Evolutionary conservation across 768 basidiomycete genomes (phyloP), one percentile per base, ranked within the genome.

Genomic region (Agaricus blazei): DNA sequence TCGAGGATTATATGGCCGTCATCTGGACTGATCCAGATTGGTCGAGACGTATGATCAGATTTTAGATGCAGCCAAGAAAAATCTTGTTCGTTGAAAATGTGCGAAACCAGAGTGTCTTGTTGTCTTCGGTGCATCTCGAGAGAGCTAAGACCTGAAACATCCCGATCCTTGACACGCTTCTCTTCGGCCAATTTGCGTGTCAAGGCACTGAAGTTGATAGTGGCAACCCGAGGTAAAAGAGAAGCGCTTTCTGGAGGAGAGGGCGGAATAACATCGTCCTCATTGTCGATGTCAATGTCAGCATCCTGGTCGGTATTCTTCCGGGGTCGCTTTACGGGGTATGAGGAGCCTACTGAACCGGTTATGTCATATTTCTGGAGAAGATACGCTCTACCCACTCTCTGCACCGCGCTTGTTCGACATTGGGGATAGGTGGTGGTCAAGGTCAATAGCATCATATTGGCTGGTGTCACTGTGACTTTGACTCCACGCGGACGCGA

Each of bases 1-100:
- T 99, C 97, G 34, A 99, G 84, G 58, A 98, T 98, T 64, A 98
- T 98, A 61, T 89, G 85, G 0, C 87, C 87, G 66, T 93, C 88
- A 60, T 91, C 88, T 5, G 93, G 93, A 62, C 88, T 91, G 59
- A 99, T 98, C 95, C 96, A 99, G 15, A 98, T 74, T 14, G 97
- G 97, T 45, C 97, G 84, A 4, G 91, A 88, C 31, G 84, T 77
- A 68, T 99, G 97, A 72, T 99, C 97, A 2, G 81, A 74, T 68
- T 98, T 97, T 52, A 99, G 74, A 62, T 88, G 84, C 41, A 97
- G 75, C 79, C 83, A 89, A 2, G 89, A 87, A 64, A 91, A 94
- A 69, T 95, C 93, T 64, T 87, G 88, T 53, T 88, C 80, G 75
- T 81, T 83, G 69, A 93, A 91, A 34, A 92, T 88, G 61, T 90